Base-by-base conservation (phyloP, 1,139 yeast species). In the Yamadazyma dushanensis region DNA sequence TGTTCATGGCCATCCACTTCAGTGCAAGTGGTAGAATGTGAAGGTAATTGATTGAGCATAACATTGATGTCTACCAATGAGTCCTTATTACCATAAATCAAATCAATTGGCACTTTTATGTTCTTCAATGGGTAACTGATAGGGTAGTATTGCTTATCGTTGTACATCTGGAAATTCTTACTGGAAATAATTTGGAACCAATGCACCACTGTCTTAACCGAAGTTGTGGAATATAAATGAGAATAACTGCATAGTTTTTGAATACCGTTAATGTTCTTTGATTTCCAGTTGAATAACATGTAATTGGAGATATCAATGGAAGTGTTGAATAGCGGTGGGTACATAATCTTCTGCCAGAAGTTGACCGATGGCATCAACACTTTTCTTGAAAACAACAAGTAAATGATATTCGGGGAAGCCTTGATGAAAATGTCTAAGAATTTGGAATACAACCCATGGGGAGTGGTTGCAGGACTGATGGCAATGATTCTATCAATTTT, bases 381-480 rank as follows among this genome's bases (percentile, higher is more conserved):
- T 46, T 76, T 75, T 38, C 81, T 69, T 8, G 96, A 95, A 58
- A 90, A 90, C 28, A 88, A 62, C 32, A 83, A 57, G 54, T 75
- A 89, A 51, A 90, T 70, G 28, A 88, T 61, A 37, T 80, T 73
- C 2, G 97, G 97, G 2, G 89, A 80, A 6, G 95, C 76, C 51
- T 86, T 82, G 46, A 86, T 76, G 29, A 90, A 67, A 0, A 89
- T 73, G 54, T 88, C 95, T 23, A 87, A 80, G 39, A 89, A 66
- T 53, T 76, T 73, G 46, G 90, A 85, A 43, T 83, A 80, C 16
- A 90, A 66, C 1, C 95, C 94, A 34, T 80, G 85, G 0, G 97
- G 97, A 0, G 97, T 87, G 63, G 95, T 85, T 1, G 97, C 97
- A 1, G 97, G 97, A 0, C 96, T 86, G 27, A 87, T 73, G 4